Base-by-base conservation (phyloP, 2,329 filamentous ascomycete genomes). In the Pestalotiopsis sp. region DNA sequence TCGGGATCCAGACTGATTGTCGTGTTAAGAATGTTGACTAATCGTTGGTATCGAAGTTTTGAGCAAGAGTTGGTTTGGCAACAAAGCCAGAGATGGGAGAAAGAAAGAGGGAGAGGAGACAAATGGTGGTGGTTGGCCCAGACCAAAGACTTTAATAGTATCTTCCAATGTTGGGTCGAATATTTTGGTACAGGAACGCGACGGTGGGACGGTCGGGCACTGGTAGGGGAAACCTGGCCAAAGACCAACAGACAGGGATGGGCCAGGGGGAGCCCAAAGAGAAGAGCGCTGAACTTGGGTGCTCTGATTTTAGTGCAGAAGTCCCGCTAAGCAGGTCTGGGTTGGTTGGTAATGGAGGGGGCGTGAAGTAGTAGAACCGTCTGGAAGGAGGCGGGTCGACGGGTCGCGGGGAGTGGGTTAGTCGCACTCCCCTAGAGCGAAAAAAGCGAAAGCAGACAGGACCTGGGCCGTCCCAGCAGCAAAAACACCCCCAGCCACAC, bases 1-100 rank as follows among this genome's bases (percentile, higher is more conserved):
- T 79, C 78, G 70, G 64, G 66, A 75, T 79, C 81, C 80, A 82
- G 79, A 67, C 45, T 75, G 67, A 68, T 71, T 69, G 72, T 68
- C 67, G 69, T 52, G 49, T 68, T 65, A 36, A 25, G 52, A 63
- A 65, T 49, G 38, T 27, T 58, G 60, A 27, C 65, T 66, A 63
- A 67, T 68, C 69, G 70, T 67, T 72, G 72, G 58, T 62, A 36
- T 52, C 40, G 41, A 25, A 66, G 41, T 52, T 52, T 73, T 71
- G 72, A 68, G 40, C 70, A 52, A 20, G 17, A 73, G 73, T 31
- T 70, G 68, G 68, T 65, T 77, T 78, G 76, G 77, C 76, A 68
- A 70, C 45, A 68, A 76, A 73, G 76, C 75, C 76, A 77, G 75
- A 75, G 68, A 73, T 74, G 71, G 68, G 73, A 75, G 70, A 71